These are phyloP conservation scores for Gryganskiella cystojenkinii DNA, from an alignment of 192 early-diverging fungal genomes.

Conservation along the genomic window DNA sequence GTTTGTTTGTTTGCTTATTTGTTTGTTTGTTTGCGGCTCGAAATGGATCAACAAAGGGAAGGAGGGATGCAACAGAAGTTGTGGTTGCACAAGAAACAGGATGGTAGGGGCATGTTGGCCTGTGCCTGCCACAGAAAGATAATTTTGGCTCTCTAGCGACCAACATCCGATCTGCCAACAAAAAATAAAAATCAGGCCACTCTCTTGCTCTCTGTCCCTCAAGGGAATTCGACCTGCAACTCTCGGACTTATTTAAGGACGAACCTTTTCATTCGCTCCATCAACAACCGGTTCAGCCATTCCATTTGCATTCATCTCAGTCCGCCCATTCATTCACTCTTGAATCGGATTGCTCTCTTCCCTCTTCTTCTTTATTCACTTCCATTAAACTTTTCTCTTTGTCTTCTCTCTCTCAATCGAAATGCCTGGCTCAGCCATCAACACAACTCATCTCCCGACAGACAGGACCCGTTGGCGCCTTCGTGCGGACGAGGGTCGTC, in stretches of 20 bases:
- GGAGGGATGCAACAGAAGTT: no score
- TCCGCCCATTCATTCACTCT: neutral
- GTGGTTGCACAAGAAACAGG: no score
- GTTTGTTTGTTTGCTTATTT: no score
- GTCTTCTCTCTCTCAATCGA: no score
- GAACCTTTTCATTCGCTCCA: neutral
- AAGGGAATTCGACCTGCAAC: no score
- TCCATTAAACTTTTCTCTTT: neutral
- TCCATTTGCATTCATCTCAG: neutral
- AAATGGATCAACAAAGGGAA: no score
- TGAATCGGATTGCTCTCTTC: neutral
- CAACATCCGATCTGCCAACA: neutral
- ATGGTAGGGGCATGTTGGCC: neutral
- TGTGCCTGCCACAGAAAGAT: neutral
- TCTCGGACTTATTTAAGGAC: neutral
- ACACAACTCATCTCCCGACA: constrained; percentile 52
- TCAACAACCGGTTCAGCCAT: neutral
- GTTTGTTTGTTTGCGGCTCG: no score
- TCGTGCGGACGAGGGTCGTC: constrained; percentile 84
- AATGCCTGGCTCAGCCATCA: constrained; percentile 25
- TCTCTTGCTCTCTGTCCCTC: neutral
- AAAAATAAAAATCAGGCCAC: constrained; percentile 51
- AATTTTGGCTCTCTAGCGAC: neutral
- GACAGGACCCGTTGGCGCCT: constrained; percentile 92
- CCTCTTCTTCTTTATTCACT: neutral